These are phyloP conservation scores for Aplosporella prunicola DNA, from an alignment of 2,329 filamentous ascomycete genomes.

Conservation along the genomic window DNA sequence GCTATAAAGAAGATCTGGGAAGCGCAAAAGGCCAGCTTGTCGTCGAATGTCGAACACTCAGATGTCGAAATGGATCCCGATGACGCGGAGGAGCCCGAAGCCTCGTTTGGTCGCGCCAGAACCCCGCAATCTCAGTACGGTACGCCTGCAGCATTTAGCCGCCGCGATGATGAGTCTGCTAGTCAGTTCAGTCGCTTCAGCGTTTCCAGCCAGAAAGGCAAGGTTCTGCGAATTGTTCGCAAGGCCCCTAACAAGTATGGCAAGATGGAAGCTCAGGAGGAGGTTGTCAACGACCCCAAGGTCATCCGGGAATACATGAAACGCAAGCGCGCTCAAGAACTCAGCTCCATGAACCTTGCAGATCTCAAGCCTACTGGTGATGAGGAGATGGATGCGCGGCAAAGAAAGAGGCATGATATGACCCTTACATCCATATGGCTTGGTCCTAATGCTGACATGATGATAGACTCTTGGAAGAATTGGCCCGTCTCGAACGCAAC, in stretches of 20 bases:
- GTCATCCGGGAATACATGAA: constrained; percentile 86
- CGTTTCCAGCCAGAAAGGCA: constrained; percentile 53
- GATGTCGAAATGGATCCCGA: constrained; percentile 60
- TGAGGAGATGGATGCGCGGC: constrained; percentile 53
- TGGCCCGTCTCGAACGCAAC: constrained; percentile 80
- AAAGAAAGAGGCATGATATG: constrained; percentile 40
- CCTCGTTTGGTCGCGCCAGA: constrained; percentile 35
- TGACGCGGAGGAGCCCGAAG: constrained; percentile 32
- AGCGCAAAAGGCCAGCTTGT: constrained; percentile 69
- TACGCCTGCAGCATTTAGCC: constrained; percentile 46
- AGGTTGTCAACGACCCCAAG: constrained; percentile 65
- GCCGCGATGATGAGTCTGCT: constrained; percentile 60
- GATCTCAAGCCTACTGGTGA: constrained; percentile 57
- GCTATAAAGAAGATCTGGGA: constrained; percentile 91
- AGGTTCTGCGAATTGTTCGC: constrained; percentile 64
- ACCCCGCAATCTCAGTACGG: constrained; percentile 59
- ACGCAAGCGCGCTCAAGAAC: constrained; percentile 60
- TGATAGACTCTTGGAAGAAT: constrained; percentile 58
- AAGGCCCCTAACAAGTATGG: constrained; percentile 54
- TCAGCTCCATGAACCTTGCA: constrained; percentile 59
- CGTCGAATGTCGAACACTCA: constrained; percentile 63
- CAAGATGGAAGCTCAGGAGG: constrained; percentile 50
- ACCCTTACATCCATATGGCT: too few species aligned
- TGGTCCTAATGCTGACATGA: constrained; percentile 19
- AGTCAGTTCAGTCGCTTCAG: constrained; percentile 42